Conservation (phyloP, 352 stramenopile species). For the Peronospora belbahrii region DNA sequence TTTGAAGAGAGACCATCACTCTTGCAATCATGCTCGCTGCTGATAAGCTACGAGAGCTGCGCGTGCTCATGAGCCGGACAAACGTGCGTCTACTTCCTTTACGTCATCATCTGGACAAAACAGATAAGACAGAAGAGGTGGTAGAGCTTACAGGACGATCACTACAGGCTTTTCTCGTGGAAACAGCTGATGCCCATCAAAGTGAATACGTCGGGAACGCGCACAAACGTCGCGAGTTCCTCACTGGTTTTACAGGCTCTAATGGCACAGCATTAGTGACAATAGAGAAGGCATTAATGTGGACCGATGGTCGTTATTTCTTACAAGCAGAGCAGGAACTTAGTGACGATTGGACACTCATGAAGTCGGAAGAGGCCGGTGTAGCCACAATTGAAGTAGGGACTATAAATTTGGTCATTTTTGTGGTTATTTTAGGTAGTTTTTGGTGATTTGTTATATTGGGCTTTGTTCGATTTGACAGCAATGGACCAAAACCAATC, state of each 20-base stretch:
- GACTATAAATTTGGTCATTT: background rate
- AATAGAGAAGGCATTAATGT: constrained; percentile 87
- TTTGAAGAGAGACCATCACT: constrained; percentile 1
- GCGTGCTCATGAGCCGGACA: constrained; percentile 48
- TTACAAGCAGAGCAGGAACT: constrained; percentile 94
- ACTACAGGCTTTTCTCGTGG: constrained; percentile 90
- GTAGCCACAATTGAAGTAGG: constrained; percentile 86
- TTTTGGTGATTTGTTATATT: background rate
- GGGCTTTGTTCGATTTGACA: constrained; percentile 2
- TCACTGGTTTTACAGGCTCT: constrained; percentile 95
- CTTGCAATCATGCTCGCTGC: constrained; percentile 26
- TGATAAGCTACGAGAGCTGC: constrained; percentile 61
- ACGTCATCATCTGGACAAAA: constrained; percentile 48
- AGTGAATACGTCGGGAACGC: constrained; percentile 96
- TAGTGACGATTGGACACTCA: constrained; percentile 90
- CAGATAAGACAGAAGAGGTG: constrained; percentile 4
- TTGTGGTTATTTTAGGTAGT: background rate
- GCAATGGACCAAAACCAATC: constrained; percentile 67
- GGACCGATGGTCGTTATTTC: constrained; percentile 98
- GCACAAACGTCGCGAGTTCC: constrained; percentile 93
- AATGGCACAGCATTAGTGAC: constrained; percentile 91
- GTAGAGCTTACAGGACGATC: constrained; percentile 33
- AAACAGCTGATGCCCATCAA: constrained; percentile 95
- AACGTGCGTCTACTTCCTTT: constrained; percentile 62
- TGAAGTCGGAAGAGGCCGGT: constrained; percentile 90